Base-by-base conservation (phyloP, 495 filamentous ascomycete genomes). In the Daldinia childiae region DNA sequence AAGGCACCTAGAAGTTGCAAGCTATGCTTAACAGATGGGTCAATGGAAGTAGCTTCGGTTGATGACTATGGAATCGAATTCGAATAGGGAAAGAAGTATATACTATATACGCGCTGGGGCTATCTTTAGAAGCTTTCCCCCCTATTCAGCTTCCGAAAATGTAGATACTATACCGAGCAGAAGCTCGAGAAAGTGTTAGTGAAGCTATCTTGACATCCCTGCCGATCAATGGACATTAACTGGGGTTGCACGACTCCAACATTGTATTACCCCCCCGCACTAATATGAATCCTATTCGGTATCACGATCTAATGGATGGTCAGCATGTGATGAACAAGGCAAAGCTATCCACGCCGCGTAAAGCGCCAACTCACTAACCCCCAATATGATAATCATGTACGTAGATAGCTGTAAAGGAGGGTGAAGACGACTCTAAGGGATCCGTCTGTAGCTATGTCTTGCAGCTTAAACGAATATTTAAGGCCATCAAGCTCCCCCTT, bases 401-500 rank as follows among this genome's bases (percentile, higher is more conserved):
- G 36, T 55, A 36, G 60, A 24, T 51, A 64, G 45, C 64, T 48
- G 30, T 51, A 32, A 54, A 39, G 58, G 65, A 66, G 61, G 65
- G 70, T 54, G 57, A 62, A 56, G 58, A 36, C 17, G 45, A 72
- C 69, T 26, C 43, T 29, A 58, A 58, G 65, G 65, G 55, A 45
- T 50, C 12, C 39, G 27, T 2, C 27, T 52, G 60, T 58, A 45
- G 50, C 38, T 34, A 60, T 69, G 48, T 32, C 66, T 62, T 62
- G 58, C 62, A 59, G 21, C 62, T 69, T 32, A 43, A 69, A 66
- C 43, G 58, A 52, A 43, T 73, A 73, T 65, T 69, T 69, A 73
- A 73, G 66, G 71, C 71, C 71, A 73, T 73, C 71, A 73, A 73
- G 71, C 71, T 73, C 71, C 71, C 58, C 58, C 66, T 51, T 48